These are phyloP conservation scores for Plantago rigida DNA, from an alignment of 305 asterid species.

Conservation along the genomic window DNA sequence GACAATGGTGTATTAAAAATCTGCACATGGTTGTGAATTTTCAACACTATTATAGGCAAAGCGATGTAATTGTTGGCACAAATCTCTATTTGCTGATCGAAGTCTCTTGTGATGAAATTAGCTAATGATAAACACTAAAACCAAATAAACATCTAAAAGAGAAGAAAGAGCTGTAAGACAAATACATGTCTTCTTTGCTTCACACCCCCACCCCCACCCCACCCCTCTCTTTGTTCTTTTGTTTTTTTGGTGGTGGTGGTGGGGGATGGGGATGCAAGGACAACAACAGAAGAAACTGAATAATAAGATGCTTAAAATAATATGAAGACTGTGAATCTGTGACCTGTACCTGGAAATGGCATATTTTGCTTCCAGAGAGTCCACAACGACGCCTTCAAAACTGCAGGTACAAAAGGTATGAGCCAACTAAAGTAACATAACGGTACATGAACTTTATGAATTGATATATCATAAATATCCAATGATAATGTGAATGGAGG, in stretches of 20 bases:
- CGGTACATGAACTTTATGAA: slow-evolving; percentile 12
- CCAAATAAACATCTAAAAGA: neutral
- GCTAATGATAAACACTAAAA: neutral
- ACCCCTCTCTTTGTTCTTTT: neutral
- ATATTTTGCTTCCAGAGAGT: slow-evolving; percentile 74
- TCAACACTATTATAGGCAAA: too few species aligned
- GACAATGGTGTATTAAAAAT: too few species aligned
- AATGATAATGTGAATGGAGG: slow-evolving; percentile 24
- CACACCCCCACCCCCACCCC: too few species aligned
- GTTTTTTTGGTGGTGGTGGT: neutral
- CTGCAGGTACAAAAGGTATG: slow-evolving; percentile 46
- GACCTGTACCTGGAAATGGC: slow-evolving; percentile 60
- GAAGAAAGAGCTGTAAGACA: neutral
- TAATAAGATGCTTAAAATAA: neutral
- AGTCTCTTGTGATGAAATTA: neutral
- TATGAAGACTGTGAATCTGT: neutral
- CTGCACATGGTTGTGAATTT: too few species aligned
- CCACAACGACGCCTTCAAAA: slow-evolving; percentile 73
- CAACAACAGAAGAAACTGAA: slow-evolving; percentile 1
- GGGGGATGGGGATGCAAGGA: neutral
- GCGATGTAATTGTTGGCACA: too few species aligned
- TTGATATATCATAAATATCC: slow-evolving; percentile 9
- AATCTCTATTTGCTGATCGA: too few species aligned
- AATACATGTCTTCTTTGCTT: too few species aligned
- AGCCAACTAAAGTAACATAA: slow-evolving; percentile 26